Conservation (phyloP, 129 eudicot genomes). For the Heracleum sosnowskyi region DNA sequence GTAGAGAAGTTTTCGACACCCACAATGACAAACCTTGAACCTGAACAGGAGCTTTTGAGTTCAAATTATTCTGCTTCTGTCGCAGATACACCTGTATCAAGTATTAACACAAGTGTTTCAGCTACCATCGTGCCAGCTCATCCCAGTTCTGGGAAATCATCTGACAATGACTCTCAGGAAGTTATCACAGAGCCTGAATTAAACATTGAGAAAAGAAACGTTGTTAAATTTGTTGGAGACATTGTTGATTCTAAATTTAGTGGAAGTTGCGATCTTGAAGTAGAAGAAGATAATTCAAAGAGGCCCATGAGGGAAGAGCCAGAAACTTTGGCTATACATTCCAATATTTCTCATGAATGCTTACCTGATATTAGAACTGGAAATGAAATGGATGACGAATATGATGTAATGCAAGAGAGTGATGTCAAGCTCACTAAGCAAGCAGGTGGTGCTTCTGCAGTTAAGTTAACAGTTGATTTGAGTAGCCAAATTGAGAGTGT, state of each 20-base stretch:
- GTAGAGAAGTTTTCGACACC: background rate
- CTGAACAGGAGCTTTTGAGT: background rate
- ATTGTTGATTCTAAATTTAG: conserved; percentile 22
- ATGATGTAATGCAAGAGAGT: conserved; percentile 22
- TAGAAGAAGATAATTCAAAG: conserved; percentile 9
- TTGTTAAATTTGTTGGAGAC: conserved; percentile 11
- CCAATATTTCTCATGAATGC: conserved; percentile 8
- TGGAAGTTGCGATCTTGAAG: background rate
- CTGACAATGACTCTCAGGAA: conserved; percentile 13
- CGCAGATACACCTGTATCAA: conserved; percentile 16
- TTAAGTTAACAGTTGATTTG: conserved; percentile 27
- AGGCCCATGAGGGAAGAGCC: conserved; percentile 7
- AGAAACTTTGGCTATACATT: conserved; percentile 10
- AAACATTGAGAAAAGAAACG: conserved; percentile 6
- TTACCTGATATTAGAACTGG: conserved; percentile 16
- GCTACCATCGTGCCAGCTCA: background rate
- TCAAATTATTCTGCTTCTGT: background rate
- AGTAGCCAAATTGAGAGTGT: conserved; percentile 51
- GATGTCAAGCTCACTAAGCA: conserved; percentile 29
- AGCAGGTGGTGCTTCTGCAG: conserved; percentile 18
- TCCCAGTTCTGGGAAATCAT: conserved; percentile 7
- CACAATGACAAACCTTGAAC: conserved; percentile 7
- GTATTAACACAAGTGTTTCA: background rate
- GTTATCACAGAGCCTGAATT: conserved; percentile 10
- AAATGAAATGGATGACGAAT: conserved; percentile 4